Percentiles rank a stretch among this genome's conserved stretches.
Evolutionary conservation across 768 basidiomycete genomes (phyloP).

Genomic region (Psilocybe tampanensis): DNA sequence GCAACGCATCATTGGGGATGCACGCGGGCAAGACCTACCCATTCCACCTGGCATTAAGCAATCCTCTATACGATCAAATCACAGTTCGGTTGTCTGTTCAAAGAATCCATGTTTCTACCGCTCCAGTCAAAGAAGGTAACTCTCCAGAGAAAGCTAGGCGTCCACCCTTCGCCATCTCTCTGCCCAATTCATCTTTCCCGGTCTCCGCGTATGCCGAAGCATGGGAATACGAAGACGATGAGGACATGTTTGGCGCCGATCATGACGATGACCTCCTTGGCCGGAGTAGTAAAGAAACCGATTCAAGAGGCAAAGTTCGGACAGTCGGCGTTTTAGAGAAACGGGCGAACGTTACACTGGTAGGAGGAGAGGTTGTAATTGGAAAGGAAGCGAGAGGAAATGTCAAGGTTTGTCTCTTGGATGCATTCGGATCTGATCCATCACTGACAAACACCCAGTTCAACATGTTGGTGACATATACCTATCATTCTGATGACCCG

Average conservation of each 20-base stretch:
- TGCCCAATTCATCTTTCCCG: conserved; percentile 78
- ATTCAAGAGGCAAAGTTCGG: conserved; percentile 51
- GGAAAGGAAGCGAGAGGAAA: conserved; percentile 77
- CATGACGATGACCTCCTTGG: conserved; percentile 55
- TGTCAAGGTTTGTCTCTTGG: conserved; percentile 58
- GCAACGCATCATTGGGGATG: conserved; percentile 40
- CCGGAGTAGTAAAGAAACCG: conserved; percentile 44
- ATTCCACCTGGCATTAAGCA: conserved; percentile 90
- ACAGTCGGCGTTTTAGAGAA: conserved; percentile 85
- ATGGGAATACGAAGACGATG: conserved; percentile 98
- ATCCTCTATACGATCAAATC: conserved; percentile 95
- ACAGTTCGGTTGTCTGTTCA: conserved; percentile 86
- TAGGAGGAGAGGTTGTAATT: conserved; percentile 88
- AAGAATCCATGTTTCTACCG: conserved; percentile 55
- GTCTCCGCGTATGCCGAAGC: conserved; percentile 93
- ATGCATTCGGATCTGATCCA: not conserved
- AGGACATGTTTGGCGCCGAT: conserved; percentile 75
- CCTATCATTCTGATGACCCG: conserved; percentile 90
- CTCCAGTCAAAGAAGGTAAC: conserved; percentile 37
- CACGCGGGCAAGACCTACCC: conserved; percentile 81
- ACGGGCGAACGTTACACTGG: conserved; percentile 85
- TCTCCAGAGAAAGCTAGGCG: conserved; percentile 59
- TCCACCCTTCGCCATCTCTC: conserved; percentile 76
- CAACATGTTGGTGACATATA: conserved; percentile 92
- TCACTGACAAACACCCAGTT: conserved; percentile 52